Conservation (phyloP, 2,329 filamentous ascomycete species). For the Sclerotinia nivalis region DNA sequence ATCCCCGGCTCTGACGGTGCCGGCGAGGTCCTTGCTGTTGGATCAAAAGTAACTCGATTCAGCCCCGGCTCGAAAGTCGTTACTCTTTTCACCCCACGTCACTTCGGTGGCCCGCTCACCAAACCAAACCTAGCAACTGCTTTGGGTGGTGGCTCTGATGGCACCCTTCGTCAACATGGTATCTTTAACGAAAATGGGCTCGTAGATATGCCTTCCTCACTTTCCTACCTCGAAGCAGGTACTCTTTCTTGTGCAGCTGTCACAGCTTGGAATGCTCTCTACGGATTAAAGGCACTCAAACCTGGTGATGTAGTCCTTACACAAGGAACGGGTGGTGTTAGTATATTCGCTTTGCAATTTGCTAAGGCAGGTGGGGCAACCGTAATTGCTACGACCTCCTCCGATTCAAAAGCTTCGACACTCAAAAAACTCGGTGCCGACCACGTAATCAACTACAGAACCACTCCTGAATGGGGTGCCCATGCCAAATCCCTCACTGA, state of each 20-base stretch:
- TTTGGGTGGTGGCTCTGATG: conserved; percentile 56
- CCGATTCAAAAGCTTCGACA: conserved; percentile 42
- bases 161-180: conserved; percentile 52
- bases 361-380: conserved; percentile 46
- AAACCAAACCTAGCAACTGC: conserved; percentile 45
- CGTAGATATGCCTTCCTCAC: conserved; percentile 55
- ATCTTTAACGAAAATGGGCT: conserved; percentile 58
- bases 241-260: conserved; percentile 55
- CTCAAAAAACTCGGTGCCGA: conserved; percentile 47
- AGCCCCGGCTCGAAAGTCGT: conserved; percentile 59
- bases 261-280: conserved; percentile 60
- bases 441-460: conserved; percentile 49
- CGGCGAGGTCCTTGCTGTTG: conserved; percentile 52
- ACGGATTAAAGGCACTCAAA: conserved; percentile 46
- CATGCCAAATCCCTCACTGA: conserved; percentile 43
- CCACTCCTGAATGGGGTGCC: conserved; percentile 45
- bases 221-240: conserved; percentile 50
- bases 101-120: conserved; percentile 36
- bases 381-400: conserved; percentile 48
- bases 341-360: conserved; percentile 44
- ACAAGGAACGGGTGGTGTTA: conserved; percentile 48
- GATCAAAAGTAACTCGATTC: conserved; percentile 57
- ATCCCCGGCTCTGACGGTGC: conserved; percentile 46
- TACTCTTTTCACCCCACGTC: conserved; percentile 57
- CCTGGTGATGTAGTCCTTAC: conserved; percentile 45